Percentiles rank a stretch among this genome's conserved stretches.
Evolutionary conservation across 345 rosid genomes (phyloP).

Genomic region (Salix exigua): DNA sequence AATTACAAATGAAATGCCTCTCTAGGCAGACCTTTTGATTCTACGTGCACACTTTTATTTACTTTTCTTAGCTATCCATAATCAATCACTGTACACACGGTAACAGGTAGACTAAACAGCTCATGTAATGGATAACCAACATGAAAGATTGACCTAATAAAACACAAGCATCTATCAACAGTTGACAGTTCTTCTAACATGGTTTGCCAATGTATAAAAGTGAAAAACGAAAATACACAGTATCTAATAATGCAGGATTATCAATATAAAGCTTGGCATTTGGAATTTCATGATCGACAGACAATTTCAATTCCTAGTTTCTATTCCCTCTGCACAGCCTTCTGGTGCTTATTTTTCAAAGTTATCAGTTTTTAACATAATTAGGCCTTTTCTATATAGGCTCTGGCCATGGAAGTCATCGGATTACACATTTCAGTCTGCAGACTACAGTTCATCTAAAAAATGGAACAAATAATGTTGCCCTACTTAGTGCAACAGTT

Average conservation of each 20-base stretch:
- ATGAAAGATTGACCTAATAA: no score
- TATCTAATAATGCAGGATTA: neutral
- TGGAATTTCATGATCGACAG: neutral
- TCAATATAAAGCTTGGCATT: neutral
- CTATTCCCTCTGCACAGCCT: no score
- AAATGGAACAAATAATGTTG: constrained; percentile 53
- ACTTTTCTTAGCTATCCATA: no score
- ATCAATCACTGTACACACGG: neutral
- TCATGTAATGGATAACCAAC: no score
- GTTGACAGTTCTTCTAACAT: neutral
- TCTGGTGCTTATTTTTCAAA: neutral
- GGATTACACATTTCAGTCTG: constrained; percentile 26
- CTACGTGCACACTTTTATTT: no score
- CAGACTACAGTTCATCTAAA: constrained; percentile 35
- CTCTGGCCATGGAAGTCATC: constrained; percentile 53
- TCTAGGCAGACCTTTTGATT: no score
- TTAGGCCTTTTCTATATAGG: constrained; percentile 30
- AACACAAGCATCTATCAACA: neutral
- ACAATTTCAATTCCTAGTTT: neutral
- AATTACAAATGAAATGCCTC: no score
- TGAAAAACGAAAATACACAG: neutral
- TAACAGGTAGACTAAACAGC: neutral
- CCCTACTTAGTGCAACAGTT: constrained; percentile 70
- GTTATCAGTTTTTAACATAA: neutral
- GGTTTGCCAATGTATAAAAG: neutral